A percentile compares a stretch with the other conserved stretches of the same genome.
Evolutionary conservation across 352 stramenopile species (phyloP).

Genomic region (Phytophthora sp.): DNA sequence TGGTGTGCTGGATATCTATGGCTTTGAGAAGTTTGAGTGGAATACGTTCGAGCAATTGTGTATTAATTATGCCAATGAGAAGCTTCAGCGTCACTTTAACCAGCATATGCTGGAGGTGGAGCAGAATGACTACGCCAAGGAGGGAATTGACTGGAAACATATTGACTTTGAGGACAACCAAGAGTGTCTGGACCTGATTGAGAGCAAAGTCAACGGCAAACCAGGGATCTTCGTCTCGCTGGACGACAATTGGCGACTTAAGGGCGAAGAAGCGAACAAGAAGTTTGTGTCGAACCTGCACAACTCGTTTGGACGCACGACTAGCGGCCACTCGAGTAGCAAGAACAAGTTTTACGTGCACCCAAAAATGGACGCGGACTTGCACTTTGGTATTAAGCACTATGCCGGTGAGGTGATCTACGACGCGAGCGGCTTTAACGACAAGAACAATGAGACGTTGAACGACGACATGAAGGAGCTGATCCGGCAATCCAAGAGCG

Average conservation of each 20-base stretch:
- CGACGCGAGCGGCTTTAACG: slow-evolving; percentile 96
- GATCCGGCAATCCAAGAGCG: slow-evolving; percentile 83
- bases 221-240: slow-evolving; percentile 95
- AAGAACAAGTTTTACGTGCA: slow-evolving; percentile 92
- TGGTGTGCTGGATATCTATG: slow-evolving; percentile 97
- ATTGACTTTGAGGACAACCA: slow-evolving; percentile 96
- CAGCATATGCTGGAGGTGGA: slow-evolving; percentile 97
- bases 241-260: slow-evolving; percentile 96
- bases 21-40: slow-evolving; percentile 97
- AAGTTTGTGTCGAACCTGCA: slow-evolving; percentile 92
- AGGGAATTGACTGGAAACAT: slow-evolving; percentile 94
- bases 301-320: slow-evolving; percentile 76
- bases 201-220: slow-evolving; percentile 90
- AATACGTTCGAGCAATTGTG: slow-evolving; percentile 97
- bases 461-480: slow-evolving; percentile 95
- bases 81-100: slow-evolving; percentile 94
- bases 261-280: slow-evolving; percentile 92
- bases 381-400: slow-evolving; percentile 90
- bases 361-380: slow-evolving; percentile 89
- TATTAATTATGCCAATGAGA: slow-evolving; percentile 97
- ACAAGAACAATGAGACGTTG: slow-evolving; percentile 99
- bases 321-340: slow-evolving; percentile 50
- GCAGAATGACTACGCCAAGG: slow-evolving; percentile 97
- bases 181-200: slow-evolving; percentile 92
- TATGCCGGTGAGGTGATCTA: slow-evolving; percentile 97